These are phyloP conservation scores for Lactarius sp. DNA, from an alignment of 768 basidiomycete species.

Conservation along the genomic window DNA sequence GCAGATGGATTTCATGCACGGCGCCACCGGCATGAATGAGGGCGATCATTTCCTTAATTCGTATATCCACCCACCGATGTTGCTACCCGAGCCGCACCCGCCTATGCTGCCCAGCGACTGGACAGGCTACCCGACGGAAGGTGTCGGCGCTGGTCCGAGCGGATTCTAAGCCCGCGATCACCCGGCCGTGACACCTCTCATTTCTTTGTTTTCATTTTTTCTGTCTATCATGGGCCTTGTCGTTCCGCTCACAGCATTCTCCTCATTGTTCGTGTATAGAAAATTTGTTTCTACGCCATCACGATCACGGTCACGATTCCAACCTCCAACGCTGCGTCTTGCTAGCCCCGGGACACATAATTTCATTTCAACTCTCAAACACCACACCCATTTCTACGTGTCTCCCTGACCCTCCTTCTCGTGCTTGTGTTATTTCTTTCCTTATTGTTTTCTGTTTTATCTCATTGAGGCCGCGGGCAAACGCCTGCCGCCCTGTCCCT, in stretches of 20 bases:
- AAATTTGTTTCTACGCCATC: constrained; percentile 7
- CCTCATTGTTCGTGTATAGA: constrained; percentile 24
- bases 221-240: constrained; percentile 6
- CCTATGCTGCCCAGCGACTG: constrained; percentile 37
- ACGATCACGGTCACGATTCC: constrained; percentile 16
- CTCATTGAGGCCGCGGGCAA: constrained; percentile 1
- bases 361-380: constrained; percentile 6
- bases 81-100: constrained; percentile 39
- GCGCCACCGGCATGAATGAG: constrained; percentile 59
- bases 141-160: constrained; percentile 26
- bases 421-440: constrained; percentile 18
- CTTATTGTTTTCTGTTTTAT: constrained; percentile 13
- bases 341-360: neutral
- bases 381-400: neutral
- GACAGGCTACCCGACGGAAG: constrained; percentile 26
- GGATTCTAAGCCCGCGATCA: constrained; percentile 33
- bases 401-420: neutral
- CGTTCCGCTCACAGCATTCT: constrained; percentile 18
- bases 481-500: neutral
- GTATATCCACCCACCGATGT: constrained; percentile 55
- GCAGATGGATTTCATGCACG: constrained; percentile 70
- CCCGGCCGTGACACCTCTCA: neutral
- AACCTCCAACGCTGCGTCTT: neutral
- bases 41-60: constrained; percentile 49
- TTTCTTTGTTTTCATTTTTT: constrained; percentile 13